These are phyloP conservation scores for Venturiaceae sp. DNA, from an alignment of 2,329 filamentous ascomycete species.

Conservation along the genomic window DNA sequence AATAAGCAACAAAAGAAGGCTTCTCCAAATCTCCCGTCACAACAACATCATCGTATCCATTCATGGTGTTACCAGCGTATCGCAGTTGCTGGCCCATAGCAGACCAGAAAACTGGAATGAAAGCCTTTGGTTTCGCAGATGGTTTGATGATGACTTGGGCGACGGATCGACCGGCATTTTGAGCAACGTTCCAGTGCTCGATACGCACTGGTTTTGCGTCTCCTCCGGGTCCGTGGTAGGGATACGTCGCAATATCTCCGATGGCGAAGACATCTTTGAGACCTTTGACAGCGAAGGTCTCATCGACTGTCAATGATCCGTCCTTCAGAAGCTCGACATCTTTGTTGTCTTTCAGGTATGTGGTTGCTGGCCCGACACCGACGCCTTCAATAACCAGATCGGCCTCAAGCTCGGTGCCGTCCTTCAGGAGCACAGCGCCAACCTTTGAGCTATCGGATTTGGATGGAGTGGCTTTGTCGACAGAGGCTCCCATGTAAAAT, in stretches of 20 bases:
- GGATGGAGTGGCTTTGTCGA: conserved; percentile 74
- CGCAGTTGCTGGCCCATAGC: conserved; percentile 80
- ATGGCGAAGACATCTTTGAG: conserved; percentile 82
- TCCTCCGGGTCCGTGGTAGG: conserved; percentile 83
- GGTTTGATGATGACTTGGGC: conserved; percentile 68
- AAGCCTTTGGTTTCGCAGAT: conserved; percentile 52
- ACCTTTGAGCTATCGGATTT: conserved; percentile 59
- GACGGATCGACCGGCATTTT: conserved; percentile 77
- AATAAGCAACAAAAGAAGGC: conserved; percentile 81
- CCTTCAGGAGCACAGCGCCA: conserved; percentile 72
- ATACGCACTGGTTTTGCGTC: conserved; percentile 67
- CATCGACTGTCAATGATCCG: conserved; percentile 75
- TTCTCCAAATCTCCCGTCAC: conserved; percentile 63
- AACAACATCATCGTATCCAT: conserved; percentile 72
- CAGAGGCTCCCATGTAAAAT: conserved; percentile 71
- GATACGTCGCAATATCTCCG: conserved; percentile 90
- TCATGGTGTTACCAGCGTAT: conserved; percentile 78
- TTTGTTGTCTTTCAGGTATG: conserved; percentile 66
- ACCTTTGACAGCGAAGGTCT: conserved; percentile 66
- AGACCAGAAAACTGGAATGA: conserved; percentile 96
- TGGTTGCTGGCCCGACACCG: conserved; percentile 77
- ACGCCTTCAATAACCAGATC: conserved; percentile 89
- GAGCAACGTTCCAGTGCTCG: conserved; percentile 98
- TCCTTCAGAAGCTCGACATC: conserved; percentile 66
- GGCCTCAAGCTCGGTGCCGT: conserved; percentile 73